Base-by-base conservation (phyloP, 257 asterid genomes). In the Cruciata laevipes region DNA sequence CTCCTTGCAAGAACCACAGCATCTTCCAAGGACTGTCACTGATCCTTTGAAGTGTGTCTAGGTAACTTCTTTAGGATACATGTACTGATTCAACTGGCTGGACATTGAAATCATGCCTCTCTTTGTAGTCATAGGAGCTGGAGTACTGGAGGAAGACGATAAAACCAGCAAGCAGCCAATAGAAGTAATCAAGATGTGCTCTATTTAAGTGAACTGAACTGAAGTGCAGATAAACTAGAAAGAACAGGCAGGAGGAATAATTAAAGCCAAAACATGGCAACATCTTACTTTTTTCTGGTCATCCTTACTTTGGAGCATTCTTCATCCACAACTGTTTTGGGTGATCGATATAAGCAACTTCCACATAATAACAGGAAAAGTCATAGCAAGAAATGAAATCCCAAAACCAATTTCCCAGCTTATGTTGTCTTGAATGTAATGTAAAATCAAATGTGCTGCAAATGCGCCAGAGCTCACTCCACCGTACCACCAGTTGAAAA, bases 401-500 rank as follows among this genome's bases (percentile, higher is more conserved):
- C 84, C 81, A 42, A 76, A 80, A 49, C 81, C 79, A 0, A 80
- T 78, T 49, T 74, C 77, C 84, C 84, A 80, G 53, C 81, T 65
- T 5, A 80, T 69, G 61, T 80, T 73, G 40, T 80, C 84, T 64
- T 80, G 77, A 31, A 80, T 65, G 63, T 80, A 80, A 76, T 32
- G 72, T 49, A 80, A 37, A 18, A 76, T 37, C 57, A 56, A 47
- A n/a, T 66, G 52, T 27, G 79, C 61, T 24, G 60, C 24, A 6
- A 21, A 27, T 18, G 60, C 60, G 11, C 60, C 60, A 3, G 20
- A 6, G 25, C 69, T 57, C 69, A 74, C 14, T 2, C 82, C 75
- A 56, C 69, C n/a, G 32, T 61, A 58, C 86, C 86, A 82, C 86
- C 86, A 82, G 65, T 79, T 79, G 80, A 82, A 82, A 70, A 79